phyloP scores from a whole-genome alignment of 1,284 basidiomycete genomes.

The Fomitopsis pinicola region DNA sequence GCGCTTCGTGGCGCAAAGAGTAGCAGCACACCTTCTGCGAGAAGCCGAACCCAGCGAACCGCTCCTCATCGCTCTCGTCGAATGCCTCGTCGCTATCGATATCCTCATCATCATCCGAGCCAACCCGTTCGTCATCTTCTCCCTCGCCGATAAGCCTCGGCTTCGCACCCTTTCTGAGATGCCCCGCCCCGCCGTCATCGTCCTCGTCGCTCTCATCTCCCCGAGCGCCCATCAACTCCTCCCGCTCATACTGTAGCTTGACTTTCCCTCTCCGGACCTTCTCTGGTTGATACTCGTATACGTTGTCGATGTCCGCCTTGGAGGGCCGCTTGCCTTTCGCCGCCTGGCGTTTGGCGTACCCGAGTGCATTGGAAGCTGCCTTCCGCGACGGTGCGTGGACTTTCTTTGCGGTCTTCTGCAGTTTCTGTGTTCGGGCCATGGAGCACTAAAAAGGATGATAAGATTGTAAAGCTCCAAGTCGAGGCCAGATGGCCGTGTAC shows the following conservation, averaged over 20 bases:
- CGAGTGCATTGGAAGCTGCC: slow-evolving; percentile 36
- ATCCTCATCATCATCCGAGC: slow-evolving; percentile 70
- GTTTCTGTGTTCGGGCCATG: slow-evolving; percentile 6
- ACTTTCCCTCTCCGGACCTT: slow-evolving; percentile 54
- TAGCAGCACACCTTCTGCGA: slow-evolving; percentile 39
- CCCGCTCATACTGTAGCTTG: slow-evolving; percentile 49
- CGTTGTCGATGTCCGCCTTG: slow-evolving; percentile 33
- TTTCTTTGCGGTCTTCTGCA: slow-evolving; percentile 1
- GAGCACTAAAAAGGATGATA: too few relatives aligned
- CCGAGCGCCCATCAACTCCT: slow-evolving; percentile 44
- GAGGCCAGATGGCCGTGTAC: neutral
- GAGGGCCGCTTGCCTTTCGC: slow-evolving; percentile 34
- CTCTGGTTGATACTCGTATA: slow-evolving; percentile 60
- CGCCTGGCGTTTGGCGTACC: slow-evolving; percentile 50
- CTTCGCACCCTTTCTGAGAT: slow-evolving; percentile 30
- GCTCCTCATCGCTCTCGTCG: slow-evolving; percentile 79
- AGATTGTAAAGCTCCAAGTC: too few relatives aligned
- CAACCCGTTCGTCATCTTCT: slow-evolving; percentile 53
- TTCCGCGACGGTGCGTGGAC: slow-evolving; percentile 14
- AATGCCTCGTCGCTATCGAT: slow-evolving; percentile 78
- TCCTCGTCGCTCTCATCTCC: slow-evolving; percentile 34
- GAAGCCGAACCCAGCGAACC: slow-evolving; percentile 66
- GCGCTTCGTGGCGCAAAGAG: neutral
- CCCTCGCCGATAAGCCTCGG: slow-evolving; percentile 57
- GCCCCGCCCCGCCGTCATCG: slow-evolving; percentile 28